Conservation (phyloP, 2,329 filamentous ascomycete genomes). For the Thermothelomyces thermophilus region DNA sequence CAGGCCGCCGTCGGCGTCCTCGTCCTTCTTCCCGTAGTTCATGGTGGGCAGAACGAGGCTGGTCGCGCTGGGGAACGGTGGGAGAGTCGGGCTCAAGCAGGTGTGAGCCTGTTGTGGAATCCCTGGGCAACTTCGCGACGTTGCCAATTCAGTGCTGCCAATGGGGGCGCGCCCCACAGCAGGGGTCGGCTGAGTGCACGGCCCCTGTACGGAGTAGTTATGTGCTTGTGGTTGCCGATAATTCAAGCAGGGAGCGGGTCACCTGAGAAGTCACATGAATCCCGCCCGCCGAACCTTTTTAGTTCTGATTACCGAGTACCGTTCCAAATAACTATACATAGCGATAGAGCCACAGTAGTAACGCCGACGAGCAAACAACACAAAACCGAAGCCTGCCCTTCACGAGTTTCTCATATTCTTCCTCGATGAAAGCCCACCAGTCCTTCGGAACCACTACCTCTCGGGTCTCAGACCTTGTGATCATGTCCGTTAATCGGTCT, state of each 20-base stretch:
- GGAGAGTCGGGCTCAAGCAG: constrained; percentile 18
- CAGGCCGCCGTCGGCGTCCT: constrained; percentile 88
- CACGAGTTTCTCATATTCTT: too few relatives aligned
- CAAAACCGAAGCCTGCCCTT: too few relatives aligned
- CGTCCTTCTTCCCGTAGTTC: constrained; percentile 99
- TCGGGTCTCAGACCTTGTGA: too few relatives aligned
- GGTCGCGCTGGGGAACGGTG: constrained; percentile 18
- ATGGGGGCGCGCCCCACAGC: constrained; percentile 15
- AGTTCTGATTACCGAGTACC: too few relatives aligned
- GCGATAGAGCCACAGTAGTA: too few relatives aligned
- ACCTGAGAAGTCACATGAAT: constrained; percentile 4
- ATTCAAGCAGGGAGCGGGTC: not conserved
- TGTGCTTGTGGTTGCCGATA: not conserved
- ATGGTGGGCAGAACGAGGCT: constrained; percentile 49
- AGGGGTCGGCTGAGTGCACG: constrained; percentile 7
- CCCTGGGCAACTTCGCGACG: constrained; percentile 26
- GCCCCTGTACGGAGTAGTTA: constrained; percentile 2
- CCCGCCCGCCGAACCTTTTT: not conserved
- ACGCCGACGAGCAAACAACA: too few relatives aligned
- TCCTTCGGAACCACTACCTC: too few relatives aligned
- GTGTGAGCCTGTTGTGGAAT: constrained; percentile 15
- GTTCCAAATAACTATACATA: too few relatives aligned
- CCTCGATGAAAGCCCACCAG: too few relatives aligned
- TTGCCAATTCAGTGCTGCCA: constrained; percentile 26
- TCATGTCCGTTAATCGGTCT: too few relatives aligned